A percentile compares a stretch with the other conserved stretches of the same genome.
These are phyloP conservation scores for Stachybotrys chartarum DNA, from an alignment of 2,329 filamentous ascomycete genomes.

Conservation along the genomic window DNA sequence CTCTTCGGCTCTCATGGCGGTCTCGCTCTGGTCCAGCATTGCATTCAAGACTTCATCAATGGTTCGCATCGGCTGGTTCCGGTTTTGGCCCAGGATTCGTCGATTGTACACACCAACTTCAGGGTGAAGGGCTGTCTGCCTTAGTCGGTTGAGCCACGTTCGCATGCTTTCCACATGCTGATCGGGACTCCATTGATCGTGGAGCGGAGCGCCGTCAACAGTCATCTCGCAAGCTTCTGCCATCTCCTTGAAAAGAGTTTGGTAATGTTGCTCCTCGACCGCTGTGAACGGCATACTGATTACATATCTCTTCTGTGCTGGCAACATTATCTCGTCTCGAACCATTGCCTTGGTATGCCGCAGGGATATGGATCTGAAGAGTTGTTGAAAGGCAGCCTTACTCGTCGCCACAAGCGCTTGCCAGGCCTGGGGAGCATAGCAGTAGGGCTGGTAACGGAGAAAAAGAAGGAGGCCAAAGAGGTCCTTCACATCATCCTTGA, in stretches of 20 bases:
- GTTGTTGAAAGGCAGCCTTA: constrained; percentile 54
- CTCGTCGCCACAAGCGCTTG: constrained; percentile 54
- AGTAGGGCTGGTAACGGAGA: constrained; percentile 71
- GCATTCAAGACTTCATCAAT: constrained; percentile 79
- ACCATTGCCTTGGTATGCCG: constrained; percentile 82
- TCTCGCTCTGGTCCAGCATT: constrained; percentile 85
- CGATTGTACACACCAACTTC: constrained; percentile 66
- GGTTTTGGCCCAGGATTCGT: constrained; percentile 53
- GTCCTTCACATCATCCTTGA: constrained; percentile 72
- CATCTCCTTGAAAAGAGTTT: constrained; percentile 68
- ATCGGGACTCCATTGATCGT: constrained; percentile 58
- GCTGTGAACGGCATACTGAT: constrained; percentile 86
- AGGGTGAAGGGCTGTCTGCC: constrained; percentile 81
- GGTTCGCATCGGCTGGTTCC: constrained; percentile 64
- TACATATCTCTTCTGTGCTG: constrained; percentile 76
- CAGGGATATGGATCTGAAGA: constrained; percentile 68
- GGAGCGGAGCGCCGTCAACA: constrained; percentile 53
- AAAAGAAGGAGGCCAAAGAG: constrained; percentile 77
- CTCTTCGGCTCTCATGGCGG: constrained; percentile 58
- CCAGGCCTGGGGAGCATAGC: constrained; percentile 59
- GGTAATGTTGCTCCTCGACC: constrained; percentile 86
- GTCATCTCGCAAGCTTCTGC: constrained; percentile 61
- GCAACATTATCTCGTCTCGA: constrained; percentile 69
- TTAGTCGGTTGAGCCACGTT: constrained; percentile 66
- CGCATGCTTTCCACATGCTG: constrained; percentile 67